These are phyloP conservation scores for Cytospora piceicola DNA, from an alignment of 2,329 filamentous ascomycete species.

Conservation along the genomic window DNA sequence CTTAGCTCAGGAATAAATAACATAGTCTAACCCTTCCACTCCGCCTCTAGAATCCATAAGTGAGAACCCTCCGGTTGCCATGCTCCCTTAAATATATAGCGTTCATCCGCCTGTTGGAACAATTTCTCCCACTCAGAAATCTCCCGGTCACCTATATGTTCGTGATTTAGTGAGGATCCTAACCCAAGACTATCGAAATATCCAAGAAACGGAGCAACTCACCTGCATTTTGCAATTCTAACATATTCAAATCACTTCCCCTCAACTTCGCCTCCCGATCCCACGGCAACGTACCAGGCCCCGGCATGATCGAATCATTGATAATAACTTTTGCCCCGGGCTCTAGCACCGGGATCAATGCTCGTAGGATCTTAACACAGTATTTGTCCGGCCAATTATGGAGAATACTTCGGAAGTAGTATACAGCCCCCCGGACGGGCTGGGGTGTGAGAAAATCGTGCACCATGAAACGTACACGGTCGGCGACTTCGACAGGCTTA, in stretches of 20 bases:
- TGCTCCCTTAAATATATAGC: background rate
- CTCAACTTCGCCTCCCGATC: slow-evolving; percentile 6
- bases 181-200: background rate
- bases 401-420: slow-evolving; percentile 19
- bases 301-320: slow-evolving; percentile 12
- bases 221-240: slow-evolving; percentile 19
- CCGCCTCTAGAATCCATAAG: slow-evolving; percentile 7
- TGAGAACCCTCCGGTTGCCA: slow-evolving; percentile 2
- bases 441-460: slow-evolving; percentile 17
- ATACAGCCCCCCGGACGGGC: slow-evolving; percentile 8
- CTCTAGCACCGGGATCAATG: background rate
- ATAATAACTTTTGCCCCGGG: slow-evolving; percentile 14
- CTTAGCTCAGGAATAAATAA: background rate
- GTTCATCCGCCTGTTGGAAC: slow-evolving; percentile 5
- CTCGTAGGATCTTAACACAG: slow-evolving; percentile 17
- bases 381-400: slow-evolving; percentile 24
- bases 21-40: background rate
- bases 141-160: slow-evolving; percentile 3
- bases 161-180: background rate
- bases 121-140: slow-evolving; percentile 3
- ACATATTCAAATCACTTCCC: slow-evolving; percentile 8
- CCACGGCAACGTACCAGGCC: slow-evolving; percentile 7
- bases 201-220: background rate
- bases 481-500: slow-evolving; percentile 8
- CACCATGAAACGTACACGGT: slow-evolving; percentile 18